Conservation (phyloP, 495 filamentous ascomycete species). For the Annulohypoxylon moriforme region DNA sequence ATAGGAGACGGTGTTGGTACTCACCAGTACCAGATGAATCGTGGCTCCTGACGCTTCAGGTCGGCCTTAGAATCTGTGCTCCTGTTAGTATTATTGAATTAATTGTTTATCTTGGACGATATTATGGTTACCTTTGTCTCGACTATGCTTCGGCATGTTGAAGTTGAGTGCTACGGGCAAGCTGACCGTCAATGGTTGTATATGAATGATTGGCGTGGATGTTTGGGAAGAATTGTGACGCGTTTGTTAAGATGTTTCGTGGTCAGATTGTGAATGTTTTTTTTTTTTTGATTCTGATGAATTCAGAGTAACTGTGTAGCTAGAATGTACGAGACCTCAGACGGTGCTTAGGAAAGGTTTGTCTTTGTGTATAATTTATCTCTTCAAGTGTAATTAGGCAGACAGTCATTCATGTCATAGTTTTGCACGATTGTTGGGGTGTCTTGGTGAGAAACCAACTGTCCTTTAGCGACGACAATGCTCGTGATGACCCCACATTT, state of each 20-base stretch:
- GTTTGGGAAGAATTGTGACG: neutral
- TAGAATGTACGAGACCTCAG: neutral
- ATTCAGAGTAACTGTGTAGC: neutral
- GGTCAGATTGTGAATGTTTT: neutral
- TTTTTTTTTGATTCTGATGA: neutral
- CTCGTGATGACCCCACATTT: neutral
- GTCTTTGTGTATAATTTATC: neutral
- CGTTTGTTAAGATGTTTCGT: neutral
- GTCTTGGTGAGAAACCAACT: no score
- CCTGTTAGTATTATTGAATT: neutral
- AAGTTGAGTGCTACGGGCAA: no score
- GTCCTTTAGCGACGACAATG: neutral
- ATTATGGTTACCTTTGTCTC: neutral
- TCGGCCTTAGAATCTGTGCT: neutral
- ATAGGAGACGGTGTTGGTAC: neutral
- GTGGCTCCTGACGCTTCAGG: neutral
- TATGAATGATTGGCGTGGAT: neutral
- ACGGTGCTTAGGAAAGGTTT: neutral
- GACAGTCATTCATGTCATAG: neutral
- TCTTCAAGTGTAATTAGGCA: neutral
- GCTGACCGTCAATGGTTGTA: neutral
- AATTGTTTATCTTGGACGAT: neutral
- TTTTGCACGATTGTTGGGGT: no score
- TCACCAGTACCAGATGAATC: neutral
- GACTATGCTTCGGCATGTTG: neutral